A percentile compares a stretch with the other conserved stretches of the same genome.
These are phyloP conservation scores for Vaccinium macrocarpon DNA, from an alignment of 148 eudicot species.

Conservation along the genomic window DNA sequence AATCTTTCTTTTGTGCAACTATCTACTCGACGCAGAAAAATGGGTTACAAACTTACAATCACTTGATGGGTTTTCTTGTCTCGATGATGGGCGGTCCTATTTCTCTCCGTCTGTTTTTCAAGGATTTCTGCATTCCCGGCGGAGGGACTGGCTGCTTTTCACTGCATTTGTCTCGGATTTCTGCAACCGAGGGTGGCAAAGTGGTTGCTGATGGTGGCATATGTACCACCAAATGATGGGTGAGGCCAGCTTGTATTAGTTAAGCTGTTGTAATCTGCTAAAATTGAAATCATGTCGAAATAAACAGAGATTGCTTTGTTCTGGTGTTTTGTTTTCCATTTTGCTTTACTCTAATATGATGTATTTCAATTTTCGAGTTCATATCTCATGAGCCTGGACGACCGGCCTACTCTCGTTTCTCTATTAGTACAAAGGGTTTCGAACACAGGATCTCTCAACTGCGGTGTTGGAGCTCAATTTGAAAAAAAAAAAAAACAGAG, in stretches of 20 bases:
- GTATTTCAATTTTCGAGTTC: neutral
- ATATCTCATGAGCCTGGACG: neutral
- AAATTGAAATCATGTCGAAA: neutral
- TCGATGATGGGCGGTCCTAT: neutral
- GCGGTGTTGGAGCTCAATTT: neutral
- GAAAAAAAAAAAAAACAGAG: neutral
- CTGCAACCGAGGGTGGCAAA: neutral
- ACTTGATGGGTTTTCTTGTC: neutral
- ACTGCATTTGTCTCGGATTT: neutral
- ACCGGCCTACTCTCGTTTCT: too few relatives aligned
- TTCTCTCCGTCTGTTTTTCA: neutral
- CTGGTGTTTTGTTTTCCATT: neutral
- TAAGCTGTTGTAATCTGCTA: neutral
- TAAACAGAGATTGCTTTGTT: neutral
- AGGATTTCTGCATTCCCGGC: neutral
- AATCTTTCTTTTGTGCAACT: neutral
- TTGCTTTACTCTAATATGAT: neutral
- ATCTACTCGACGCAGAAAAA: neutral
- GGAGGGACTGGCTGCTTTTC: neutral
- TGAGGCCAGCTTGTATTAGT: neutral
- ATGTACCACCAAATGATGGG: neutral
- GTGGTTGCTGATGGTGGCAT: neutral
- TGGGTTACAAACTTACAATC: neutral
- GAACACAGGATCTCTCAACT: neutral
- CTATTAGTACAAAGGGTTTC: neutral